Base-by-base conservation (phyloP, 2,329 filamentous ascomycete species). In the Botryotinia convoluta region DNA sequence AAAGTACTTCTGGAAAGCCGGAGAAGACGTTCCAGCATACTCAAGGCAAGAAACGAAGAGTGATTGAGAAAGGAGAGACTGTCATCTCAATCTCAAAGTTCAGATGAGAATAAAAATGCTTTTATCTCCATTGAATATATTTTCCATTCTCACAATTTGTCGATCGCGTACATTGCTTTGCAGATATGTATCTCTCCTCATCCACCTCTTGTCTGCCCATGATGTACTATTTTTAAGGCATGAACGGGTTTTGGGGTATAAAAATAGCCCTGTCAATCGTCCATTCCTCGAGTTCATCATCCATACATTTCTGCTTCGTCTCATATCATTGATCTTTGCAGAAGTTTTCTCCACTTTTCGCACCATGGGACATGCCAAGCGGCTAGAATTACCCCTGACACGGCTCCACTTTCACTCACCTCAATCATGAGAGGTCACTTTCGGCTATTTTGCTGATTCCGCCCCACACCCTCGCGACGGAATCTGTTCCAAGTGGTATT, bases 1-100 rank as follows among this genome's bases (percentile, higher is more conserved):
- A 7, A 79, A 84, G 83, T 84, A 85, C 32, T 83, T 84, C 59
- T 86, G 77, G 78, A 86, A 76, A 68, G 76, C 75, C 18, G 77
- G 76, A 16, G 77, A 78, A 60, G 75, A 76, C 9, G 69, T 70
- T 8, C 76, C 76, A 35, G 71, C 42, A 22, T 77, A 78, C 69
- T 29, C 39, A 37, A 70, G 60, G 16, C n/a, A 61, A 29, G 54
- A 62, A 32, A 26, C 48, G 35, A 69, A 69, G 48, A 32, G n/a
- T 42, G 10, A 1, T 26, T 69, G 37, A 69, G n/a, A 35, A 54
- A 54, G 29, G 20, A 32, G 3, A 32, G 10, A n/a, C 2, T 29
- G 54, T 18, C 5, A 69, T 57, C 18, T 42, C 37, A 44, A 39
- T 22, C 20, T 44, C 29, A 26, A 32, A 32, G n/a, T 42, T 59